Conservation (phyloP, 2,329 filamentous ascomycete genomes). For the Juglanconis sp. region DNA sequence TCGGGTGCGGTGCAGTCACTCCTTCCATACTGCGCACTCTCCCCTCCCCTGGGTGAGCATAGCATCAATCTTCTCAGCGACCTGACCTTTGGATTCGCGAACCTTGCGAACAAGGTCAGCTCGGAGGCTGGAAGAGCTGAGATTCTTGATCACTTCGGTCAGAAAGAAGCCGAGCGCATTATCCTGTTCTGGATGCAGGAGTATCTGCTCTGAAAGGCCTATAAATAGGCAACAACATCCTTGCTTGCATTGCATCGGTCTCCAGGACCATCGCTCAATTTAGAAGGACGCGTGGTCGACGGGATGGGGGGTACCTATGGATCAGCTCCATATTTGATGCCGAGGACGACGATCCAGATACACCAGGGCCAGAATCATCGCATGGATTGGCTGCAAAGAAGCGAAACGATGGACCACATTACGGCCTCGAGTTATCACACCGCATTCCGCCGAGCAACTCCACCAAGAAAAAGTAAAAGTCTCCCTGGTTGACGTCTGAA, state of each 20-base stretch:
- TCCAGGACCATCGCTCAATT: background rate
- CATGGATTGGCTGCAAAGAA: background rate
- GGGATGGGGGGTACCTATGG: background rate
- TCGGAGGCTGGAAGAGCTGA: constrained; percentile 21
- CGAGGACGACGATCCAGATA: background rate
- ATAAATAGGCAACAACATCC: background rate
- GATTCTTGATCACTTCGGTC: constrained; percentile 25
- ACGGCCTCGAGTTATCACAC: background rate
- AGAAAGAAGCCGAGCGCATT: constrained; percentile 25
- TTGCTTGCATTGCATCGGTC: background rate
- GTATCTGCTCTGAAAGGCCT: background rate
- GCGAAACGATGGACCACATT: no score
- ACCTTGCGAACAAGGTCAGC: constrained; percentile 26
- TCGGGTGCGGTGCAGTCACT: constrained; percentile 22
- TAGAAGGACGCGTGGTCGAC: background rate
- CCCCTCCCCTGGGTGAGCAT: constrained; percentile 25
- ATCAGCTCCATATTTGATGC: background rate
- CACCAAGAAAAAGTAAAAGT: background rate
- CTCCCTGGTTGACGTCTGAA: background rate
- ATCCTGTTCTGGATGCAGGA: constrained; percentile 20
- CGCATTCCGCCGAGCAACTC: background rate
- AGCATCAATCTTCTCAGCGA: constrained; percentile 32
- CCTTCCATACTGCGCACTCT: constrained; percentile 32
- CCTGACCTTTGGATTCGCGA: constrained; percentile 27
- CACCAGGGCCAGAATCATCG: no score